Percentiles rank a stretch among this genome's conserved stretches.
Conservation (phyloP, 2,329 filamentous ascomycete genomes). For the Lasiodiplodia gonubiensis region DNA sequence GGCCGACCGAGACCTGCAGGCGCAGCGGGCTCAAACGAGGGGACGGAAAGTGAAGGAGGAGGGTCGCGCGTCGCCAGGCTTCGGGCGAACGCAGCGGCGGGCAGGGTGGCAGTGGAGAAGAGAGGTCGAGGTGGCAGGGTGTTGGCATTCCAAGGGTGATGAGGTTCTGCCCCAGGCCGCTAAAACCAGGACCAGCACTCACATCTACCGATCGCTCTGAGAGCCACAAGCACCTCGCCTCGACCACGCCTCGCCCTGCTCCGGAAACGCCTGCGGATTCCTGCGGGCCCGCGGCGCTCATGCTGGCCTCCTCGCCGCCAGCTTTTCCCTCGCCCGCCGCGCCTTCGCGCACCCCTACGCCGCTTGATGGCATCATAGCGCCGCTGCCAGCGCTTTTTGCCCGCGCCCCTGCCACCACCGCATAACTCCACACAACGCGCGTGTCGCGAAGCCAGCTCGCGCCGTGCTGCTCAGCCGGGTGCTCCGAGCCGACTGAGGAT, state of each 20-base stretch:
- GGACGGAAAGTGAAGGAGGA: constrained; percentile 4
- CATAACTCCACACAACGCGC: constrained; percentile 15
- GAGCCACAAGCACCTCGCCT: constrained; percentile 7
- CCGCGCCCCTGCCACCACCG: constrained; percentile 2
- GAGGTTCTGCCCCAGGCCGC: constrained; percentile 12
- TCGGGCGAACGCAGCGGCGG: constrained; percentile 14
- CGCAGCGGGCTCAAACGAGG: constrained; percentile 18
- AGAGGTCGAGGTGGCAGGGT: constrained; percentile 19
- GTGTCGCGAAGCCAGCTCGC: not conserved
- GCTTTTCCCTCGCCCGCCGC: not conserved
- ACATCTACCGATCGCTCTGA: constrained; percentile 13
- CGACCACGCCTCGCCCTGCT: constrained; percentile 9
- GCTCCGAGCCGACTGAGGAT: not conserved
- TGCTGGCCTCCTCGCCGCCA: not conserved
- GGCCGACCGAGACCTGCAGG: constrained; percentile 20
- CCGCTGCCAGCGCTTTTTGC: constrained; percentile 1
- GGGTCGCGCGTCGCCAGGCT: constrained; percentile 12
- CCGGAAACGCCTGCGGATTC: not conserved
- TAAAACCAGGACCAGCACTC: not conserved
- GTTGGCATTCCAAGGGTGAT: constrained; percentile 25
- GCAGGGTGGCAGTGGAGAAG: constrained; percentile 7
- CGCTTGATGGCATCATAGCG: constrained; percentile 9
- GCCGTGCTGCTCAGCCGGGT: not conserved
- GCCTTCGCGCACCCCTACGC: constrained; percentile 9
- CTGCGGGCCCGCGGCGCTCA: not conserved